A percentile compares a stretch with the other conserved stretches of the same genome.
Evolutionary conservation across 768 basidiomycete genomes (phyloP).

Genomic region (Megacollybia marginata): DNA sequence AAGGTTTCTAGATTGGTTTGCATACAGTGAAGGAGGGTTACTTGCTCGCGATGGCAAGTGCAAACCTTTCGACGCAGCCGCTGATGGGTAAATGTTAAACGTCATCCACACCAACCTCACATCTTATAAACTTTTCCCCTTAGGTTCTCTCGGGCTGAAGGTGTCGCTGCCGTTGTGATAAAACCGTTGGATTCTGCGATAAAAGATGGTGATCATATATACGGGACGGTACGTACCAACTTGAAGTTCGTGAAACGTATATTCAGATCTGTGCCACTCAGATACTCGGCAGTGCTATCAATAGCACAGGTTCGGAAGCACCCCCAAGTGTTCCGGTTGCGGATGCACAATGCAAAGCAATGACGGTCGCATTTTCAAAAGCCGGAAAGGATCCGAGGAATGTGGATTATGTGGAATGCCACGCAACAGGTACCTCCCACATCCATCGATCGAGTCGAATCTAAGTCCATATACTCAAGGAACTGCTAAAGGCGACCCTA

Average conservation of each 20-base stretch:
- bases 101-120: neutral
- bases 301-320: constrained; percentile 27
- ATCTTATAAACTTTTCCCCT: neutral
- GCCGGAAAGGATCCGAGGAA: constrained; percentile 25
- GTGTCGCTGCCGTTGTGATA: constrained; percentile 28
- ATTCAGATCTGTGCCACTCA: too few relatives aligned
- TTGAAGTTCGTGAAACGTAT: too few relatives aligned
- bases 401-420: constrained; percentile 44
- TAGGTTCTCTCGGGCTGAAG: constrained; percentile 34
- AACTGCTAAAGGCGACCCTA: constrained; percentile 41
- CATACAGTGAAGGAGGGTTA: too few relatives aligned
- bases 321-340: constrained; percentile 31
- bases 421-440: constrained; percentile 31
- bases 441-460: neutral
- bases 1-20: too few relatives aligned
- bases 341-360: constrained; percentile 27
- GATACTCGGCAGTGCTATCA: constrained; percentile 34
- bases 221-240: constrained; percentile 24
- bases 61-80: constrained; percentile 36
- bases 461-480: constrained; percentile 6
- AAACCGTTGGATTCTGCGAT: constrained; percentile 32
- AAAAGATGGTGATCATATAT: constrained; percentile 32
- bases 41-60: constrained; percentile 33
- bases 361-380: constrained; percentile 25
- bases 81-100: constrained; percentile 30